Evolutionary conservation across 305 asterid species (phyloP), one percentile per base, ranked within the genome.

Genomic region (Fraxinus baroniana): DNA sequence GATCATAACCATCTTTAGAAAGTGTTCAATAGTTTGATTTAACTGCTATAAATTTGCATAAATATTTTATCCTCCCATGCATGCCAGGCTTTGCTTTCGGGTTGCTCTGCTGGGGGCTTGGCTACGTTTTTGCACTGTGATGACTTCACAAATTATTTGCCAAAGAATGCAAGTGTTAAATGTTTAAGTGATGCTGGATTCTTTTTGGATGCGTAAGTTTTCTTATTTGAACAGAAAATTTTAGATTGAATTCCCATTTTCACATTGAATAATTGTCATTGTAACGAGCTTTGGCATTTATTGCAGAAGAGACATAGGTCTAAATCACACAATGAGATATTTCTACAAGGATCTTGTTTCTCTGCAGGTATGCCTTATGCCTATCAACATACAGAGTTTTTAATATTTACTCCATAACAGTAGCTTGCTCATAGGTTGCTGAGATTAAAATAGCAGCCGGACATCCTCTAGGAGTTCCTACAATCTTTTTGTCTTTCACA

Each of bases 91-190:
- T 86, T 95, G 87, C 94, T 95, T 73, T 92, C 98, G 52, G 98
- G 99, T 83, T 93, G 99, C 90, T 95, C 99, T 39, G 98, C 99
- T 77, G 99, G 99, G 55, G 98, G 99, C 12, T 79, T 95, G 84
- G 92, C 97, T 4, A 83, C 99, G 41, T 93, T 93, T 85, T 86
- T 90, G 74, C 99, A 94, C 62, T 95, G 98, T 74, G 97, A 95
- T 84, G 79, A 90, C 41, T 93, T 95, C 85, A 82, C 93, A 70
- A 85, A 81, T 72, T 90, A 90, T 84, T 89, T 95, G 86, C 97
- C 97, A 13, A 78, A 74, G 82, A 91, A 87, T 79, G 87, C 99
- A 1, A 92, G 90, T 41, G 98, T 95, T 5, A 95, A 95, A 87
- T 95, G 98, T 84, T 84, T 91, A 88, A 94, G 99, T 74, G 99